A percentile compares a stretch with the other conserved stretches of the same genome.
Conservation (phyloP, 75 land plant species). For the Sequoiadendron giganteum region DNA sequence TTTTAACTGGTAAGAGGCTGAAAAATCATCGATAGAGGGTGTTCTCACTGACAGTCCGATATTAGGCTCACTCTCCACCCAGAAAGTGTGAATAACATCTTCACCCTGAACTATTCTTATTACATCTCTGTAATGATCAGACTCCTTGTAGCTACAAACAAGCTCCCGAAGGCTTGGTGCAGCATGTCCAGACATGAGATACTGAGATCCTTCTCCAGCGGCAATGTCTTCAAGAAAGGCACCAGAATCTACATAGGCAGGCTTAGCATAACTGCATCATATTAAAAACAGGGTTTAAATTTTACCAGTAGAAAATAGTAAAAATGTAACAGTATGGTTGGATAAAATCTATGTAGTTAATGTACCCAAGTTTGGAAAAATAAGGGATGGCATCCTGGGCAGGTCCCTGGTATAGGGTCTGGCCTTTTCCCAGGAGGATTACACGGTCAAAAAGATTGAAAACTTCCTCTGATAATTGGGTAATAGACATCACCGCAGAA, state of each 20-base stretch:
- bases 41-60: slow-evolving; percentile 23
- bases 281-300: not conserved
- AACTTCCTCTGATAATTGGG: slow-evolving; percentile 50
- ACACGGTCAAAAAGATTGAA: slow-evolving; percentile 44
- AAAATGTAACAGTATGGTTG: not conserved
- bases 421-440: slow-evolving; percentile 38
- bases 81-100: slow-evolving; percentile 21
- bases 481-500: slow-evolving; percentile 37
- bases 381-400: slow-evolving; percentile 39
- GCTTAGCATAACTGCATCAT: slow-evolving; percentile 36
- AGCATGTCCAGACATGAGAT: slow-evolving; percentile 13
- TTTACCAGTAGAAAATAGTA: not conserved
- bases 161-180: slow-evolving; percentile 21
- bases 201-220: slow-evolving; percentile 37
- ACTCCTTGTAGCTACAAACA: slow-evolving; percentile 21
- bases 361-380: slow-evolving; percentile 45
- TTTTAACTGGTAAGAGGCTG: not conserved
- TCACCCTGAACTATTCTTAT: slow-evolving; percentile 28
- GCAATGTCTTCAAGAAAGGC: slow-evolving; percentile 53
- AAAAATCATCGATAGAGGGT: slow-evolving; percentile 13
- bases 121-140: slow-evolving; percentile 37
- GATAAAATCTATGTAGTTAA: not conserved
- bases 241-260: slow-evolving; percentile 36
- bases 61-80: slow-evolving; percentile 30
- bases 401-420: slow-evolving; percentile 46